Conservation (phyloP, 1,284 basidiomycete genomes). For the Cryptococcus sp. region DNA sequence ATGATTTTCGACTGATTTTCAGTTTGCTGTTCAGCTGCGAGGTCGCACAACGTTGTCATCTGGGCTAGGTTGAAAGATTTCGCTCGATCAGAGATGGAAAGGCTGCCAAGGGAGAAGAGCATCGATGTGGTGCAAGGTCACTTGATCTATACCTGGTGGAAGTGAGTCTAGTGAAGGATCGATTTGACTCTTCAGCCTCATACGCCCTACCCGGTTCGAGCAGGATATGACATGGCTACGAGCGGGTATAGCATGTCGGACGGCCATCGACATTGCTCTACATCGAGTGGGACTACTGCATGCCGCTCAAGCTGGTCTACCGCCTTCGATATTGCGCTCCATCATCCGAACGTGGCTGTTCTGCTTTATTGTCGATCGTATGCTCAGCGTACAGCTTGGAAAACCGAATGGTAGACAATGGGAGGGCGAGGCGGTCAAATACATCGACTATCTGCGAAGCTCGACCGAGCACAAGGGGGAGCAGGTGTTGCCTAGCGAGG, state of each 20-base stretch:
- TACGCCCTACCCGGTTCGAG: slow-evolving; percentile 31
- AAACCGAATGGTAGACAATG: slow-evolving; percentile 17
- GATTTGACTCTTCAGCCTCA: slow-evolving; percentile 19
- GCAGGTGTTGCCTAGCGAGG: background rate
- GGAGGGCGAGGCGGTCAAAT: slow-evolving; percentile 10
- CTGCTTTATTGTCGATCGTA: slow-evolving; percentile 18
- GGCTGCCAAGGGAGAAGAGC: slow-evolving; percentile 32
- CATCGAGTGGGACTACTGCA: slow-evolving; percentile 25
- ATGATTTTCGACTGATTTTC: slow-evolving; percentile 1
- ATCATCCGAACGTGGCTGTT: slow-evolving; percentile 32
- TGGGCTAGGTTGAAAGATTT: slow-evolving; percentile 33
- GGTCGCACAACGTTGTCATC: slow-evolving; percentile 23
- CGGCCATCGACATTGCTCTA: slow-evolving; percentile 34
- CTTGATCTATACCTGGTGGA: slow-evolving; percentile 32
- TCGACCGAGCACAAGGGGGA: background rate
- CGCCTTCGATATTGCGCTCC: slow-evolving; percentile 18
- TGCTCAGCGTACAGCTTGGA: slow-evolving; percentile 20
- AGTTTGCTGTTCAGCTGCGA: slow-evolving; percentile 32
- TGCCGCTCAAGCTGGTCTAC: slow-evolving; percentile 22
- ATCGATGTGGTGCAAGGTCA: slow-evolving; percentile 34
- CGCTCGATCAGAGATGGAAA: slow-evolving; percentile 29
- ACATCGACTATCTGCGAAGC: slow-evolving; percentile 4
- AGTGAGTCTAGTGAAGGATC: slow-evolving; percentile 10
- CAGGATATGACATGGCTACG: slow-evolving; percentile 34
- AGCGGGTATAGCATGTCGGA: slow-evolving; percentile 23